Base-by-base conservation (phyloP, 2,329 filamentous ascomycete genomes). In the Hypocrella siamensis region DNA sequence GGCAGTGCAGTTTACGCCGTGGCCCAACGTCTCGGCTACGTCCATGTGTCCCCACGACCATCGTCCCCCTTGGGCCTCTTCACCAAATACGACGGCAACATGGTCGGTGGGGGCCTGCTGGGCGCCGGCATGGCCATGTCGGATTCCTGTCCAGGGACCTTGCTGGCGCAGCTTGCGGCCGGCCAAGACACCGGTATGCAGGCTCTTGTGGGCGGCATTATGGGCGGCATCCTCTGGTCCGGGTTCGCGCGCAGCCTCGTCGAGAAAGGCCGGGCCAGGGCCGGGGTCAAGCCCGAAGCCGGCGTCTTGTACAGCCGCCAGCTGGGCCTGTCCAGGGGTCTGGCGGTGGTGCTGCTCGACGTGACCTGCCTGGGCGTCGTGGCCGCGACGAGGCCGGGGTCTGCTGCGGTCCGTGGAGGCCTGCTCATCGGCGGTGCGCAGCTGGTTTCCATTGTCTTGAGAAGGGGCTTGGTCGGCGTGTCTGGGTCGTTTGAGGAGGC, bases 121-220 rank as follows among this genome's bases (percentile, higher is more conserved):
- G 75, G 76, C 22, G 48, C 64, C n/a, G 76, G 76, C 34, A 78
- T 80, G 74, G 63, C 70, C 5, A 52, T 79, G 12, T 67, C 73
- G 0, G 74, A 73, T 7, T 67, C 74, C 0, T 79, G 75, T 36
- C 73, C 76, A 0, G 76, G 76, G 1, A 77, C 73, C 1, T 61
- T 78, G 5, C 61, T 77, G 30, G 64, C 67, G 0, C 75, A 81
- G 49, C 43, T 71, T 9, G 72, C 63, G 2, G 54, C 63, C 10
- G 65, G 68, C 2, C 54, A 74, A 3, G 51, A 45, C 3, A 62
- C 66, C 0, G 70, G 70, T 0, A 46, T 61, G 25, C 65, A 60
- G 32, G 64, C 67, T 0, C 51, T 78, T 2, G 51, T 53, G 1
- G 75, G 76, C 6, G 66, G 62, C 17, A 38, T 70, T 0, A 37